Base-by-base conservation (phyloP, 2,329 filamentous ascomycete species). In the Paecilomyces sp. region DNA sequence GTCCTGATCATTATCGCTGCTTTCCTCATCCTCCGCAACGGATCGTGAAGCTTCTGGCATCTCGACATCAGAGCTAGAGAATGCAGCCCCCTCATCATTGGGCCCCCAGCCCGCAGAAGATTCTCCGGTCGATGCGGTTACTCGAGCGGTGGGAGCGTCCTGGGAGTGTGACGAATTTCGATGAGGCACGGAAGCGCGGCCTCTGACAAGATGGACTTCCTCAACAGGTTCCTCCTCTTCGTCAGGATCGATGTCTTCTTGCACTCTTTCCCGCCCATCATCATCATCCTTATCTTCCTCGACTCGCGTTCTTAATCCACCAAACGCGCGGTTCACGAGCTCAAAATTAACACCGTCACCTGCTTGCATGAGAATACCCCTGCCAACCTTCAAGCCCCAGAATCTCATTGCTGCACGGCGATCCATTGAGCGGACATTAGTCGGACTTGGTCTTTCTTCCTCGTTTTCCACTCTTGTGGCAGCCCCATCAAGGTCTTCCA, bases 321-420 rank as follows among this genome's bases (percentile, higher is more conserved):
- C 85, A 71, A 87, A 88, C 3, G 84, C 83, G 33, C 79, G 78
- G 66, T 86, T 85, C 22, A 86, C 81, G 62, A 81, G 81, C 15
- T 77, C 74, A 69, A 83, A 87, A 51, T 82, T 81, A 54, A 88
- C 75, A 2, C 78, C 80, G 62, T 80, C 80, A 0, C 78, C 80
- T 22, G 81, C 81, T 64, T 83, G 82, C 75, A 85, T 79, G 54
- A 89, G 68, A 1, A 88, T 65, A 0, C 85, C 83, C 58, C 85
- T 77, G 1, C 81, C 84, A 15, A 88, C 82, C 58, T 82, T 82
- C 58, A 83, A 74, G 3, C 79, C 83, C 86, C 86, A 89, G 66
- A 84, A 86, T 13, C 72, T 70, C 13, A 64, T 70, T 5, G 75
- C 68, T 6, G 71, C 71, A 33, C 66, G 65, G 47, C 69, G 67